Base-by-base conservation (phyloP, 805 yeast genomes). In the Saccharomyces jurei region DNA sequence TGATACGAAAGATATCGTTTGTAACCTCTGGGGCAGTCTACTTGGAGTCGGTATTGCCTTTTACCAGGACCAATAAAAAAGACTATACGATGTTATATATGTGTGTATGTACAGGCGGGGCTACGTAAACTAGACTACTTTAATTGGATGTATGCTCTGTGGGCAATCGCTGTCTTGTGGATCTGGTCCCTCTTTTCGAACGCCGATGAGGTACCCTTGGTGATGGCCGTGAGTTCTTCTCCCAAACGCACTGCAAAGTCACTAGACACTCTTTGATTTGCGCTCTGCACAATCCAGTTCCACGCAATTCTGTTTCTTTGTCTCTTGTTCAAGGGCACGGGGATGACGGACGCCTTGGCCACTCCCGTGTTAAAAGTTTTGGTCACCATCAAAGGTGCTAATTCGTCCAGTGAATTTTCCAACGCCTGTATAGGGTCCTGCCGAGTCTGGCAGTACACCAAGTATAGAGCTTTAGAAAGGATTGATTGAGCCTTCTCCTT, bases 261-360 rank as follows among this genome's bases (percentile, higher is more conserved):
- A 55, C 83, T 81, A 17, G 91, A 83, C 49, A 83, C 84, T 69
- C 96, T 84, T 64, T 86, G 84, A 56, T 82, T 79, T 46, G 95
- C 81, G 22, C 95, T 89, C 56, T 89, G 96, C 53, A 90, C 71
- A 50, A 94, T 86, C 98, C 98, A 94, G 60, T 77, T 72, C 77
- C 95, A 87, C 2, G 98, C 97, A 64, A 81, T 82, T 71, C 97
- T 81, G 62, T 82, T 76, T 70, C 98, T 81, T 72, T 90, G 96
- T 72, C 89, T 83, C 63, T 81, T 82, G 50, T 81, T 83, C 64
- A 92, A 76, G 9, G 97, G 96, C 41, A 81, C 82, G 4, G 99
- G 99, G 51, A 89, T 85, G 44, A 83, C 78, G 56, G 80, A 79
- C 56, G 84, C 83, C 68, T 91, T 89, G 48, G 97, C 97, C 54